phyloP scores from a whole-genome alignment of 108 stramenopile genomes.

The Nitzschia sp. region DNA sequence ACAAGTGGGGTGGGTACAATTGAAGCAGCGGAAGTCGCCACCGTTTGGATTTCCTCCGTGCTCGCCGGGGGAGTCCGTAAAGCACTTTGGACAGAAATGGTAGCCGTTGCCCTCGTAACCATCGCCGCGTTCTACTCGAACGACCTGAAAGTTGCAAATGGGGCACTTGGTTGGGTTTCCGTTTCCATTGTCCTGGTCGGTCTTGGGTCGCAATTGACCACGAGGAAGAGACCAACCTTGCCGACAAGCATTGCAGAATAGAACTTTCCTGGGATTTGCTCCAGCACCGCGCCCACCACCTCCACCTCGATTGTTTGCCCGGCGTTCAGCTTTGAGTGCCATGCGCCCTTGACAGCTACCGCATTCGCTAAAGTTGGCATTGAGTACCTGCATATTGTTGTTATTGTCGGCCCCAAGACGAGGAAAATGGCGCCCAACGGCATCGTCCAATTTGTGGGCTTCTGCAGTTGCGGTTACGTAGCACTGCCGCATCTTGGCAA shows the following conservation, averaged over 20 bases:
- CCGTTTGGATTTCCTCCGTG: conserved; percentile 59
- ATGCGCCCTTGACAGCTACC: conserved; percentile 66
- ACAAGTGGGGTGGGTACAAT: conserved; percentile 75
- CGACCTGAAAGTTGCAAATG: conserved; percentile 82
- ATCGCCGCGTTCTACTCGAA: conserved; percentile 49
- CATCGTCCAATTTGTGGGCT: conserved; percentile 85
- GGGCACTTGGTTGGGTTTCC: conserved; percentile 64
- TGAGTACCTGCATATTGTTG: conserved; percentile 41
- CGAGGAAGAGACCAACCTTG: conserved; percentile 62
- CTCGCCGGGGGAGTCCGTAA: conserved; percentile 67
- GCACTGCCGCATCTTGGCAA: conserved; percentile 81
- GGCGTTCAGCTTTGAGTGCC: conserved; percentile 62
- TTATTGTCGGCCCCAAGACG: conserved; percentile 52
- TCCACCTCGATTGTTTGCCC: conserved; percentile 25
- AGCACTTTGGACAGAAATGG: conserved; percentile 81
- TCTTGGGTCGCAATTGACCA: conserved; percentile 52
- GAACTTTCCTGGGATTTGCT: conserved; percentile 45
- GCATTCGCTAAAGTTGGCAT: conserved; percentile 69
- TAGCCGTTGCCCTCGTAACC: conserved; percentile 71
- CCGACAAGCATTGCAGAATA: conserved; percentile 73
- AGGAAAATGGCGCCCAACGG: conserved; percentile 73
- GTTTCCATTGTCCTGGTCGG: conserved; percentile 41
- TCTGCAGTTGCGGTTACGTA: conserved; percentile 69
- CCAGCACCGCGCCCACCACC: too few relatives aligned
- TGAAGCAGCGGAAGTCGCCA: conserved; percentile 71